Percentiles rank a stretch among this genome's conserved stretches.
Conservation (phyloP, 306 rosid species). For the Hippophae rhamnoides region DNA sequence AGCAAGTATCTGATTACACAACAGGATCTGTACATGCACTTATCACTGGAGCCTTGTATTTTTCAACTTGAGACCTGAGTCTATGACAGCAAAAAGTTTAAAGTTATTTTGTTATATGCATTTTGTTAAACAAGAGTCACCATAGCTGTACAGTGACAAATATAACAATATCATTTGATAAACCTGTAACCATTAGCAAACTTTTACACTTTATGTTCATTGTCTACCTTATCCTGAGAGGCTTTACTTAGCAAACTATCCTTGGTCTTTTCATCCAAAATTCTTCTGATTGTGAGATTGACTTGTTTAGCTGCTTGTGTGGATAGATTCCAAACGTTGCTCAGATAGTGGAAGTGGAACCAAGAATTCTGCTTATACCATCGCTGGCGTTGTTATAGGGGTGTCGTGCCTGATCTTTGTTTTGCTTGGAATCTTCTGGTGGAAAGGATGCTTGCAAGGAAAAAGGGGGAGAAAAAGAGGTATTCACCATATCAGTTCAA, state of each 20-base stretch:
- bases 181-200: background rate
- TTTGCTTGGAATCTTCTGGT: slow-evolving; percentile 41
- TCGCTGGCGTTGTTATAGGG: slow-evolving; percentile 29
- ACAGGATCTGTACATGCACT: too few species aligned
- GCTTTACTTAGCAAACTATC: background rate
- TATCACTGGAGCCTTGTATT: too few species aligned
- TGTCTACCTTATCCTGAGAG: background rate
- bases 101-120: background rate
- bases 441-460: slow-evolving; percentile 33
- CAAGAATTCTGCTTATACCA: slow-evolving; percentile 19
- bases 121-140: background rate
- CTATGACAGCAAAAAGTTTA: background rate
- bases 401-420: slow-evolving; percentile 29
- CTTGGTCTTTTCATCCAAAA: background rate
- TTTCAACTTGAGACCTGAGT: background rate
- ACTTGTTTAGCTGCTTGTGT: background rate
- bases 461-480: slow-evolving; percentile 25
- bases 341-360: slow-evolving; percentile 23
- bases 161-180: background rate
- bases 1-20: too few species aligned
- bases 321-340: slow-evolving; percentile 40
- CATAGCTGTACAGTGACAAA: background rate
- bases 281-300: background rate
- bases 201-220: background rate
- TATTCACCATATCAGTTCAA: slow-evolving; percentile 5